phyloP scores from a whole-genome alignment of 2,329 filamentous ascomycete genomes.

The Zymoseptoria crescenta region DNA sequence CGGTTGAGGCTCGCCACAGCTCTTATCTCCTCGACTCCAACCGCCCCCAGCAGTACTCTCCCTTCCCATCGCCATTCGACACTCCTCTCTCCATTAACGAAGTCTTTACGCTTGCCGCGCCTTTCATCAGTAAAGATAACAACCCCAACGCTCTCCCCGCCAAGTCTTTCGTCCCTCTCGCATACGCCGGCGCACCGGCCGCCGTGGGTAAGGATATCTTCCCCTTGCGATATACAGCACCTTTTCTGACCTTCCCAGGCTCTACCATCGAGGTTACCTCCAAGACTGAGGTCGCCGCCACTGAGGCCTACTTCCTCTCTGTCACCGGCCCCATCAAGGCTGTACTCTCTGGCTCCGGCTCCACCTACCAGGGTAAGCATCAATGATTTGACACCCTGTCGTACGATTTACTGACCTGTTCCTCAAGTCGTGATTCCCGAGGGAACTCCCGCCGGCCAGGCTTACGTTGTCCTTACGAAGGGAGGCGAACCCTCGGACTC shows the following conservation, averaged over 20 bases:
- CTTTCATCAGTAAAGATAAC: conserved; percentile 49
- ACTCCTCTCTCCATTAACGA: conserved; percentile 50
- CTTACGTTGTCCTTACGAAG: conserved; percentile 22
- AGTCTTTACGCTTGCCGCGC: conserved; percentile 56
- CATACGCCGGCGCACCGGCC: conserved; percentile 7
- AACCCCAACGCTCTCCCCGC: conserved; percentile 42
- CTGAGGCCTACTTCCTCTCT: conserved; percentile 20
- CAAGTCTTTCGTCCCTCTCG: conserved; percentile 34
- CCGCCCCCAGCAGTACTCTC: conserved; percentile 31
- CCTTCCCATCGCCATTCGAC: conserved; percentile 55
- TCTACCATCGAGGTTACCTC: conserved; percentile 15
- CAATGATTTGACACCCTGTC: too few relatives aligned
- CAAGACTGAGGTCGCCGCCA: conserved; percentile 12
- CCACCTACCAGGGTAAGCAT: conserved; percentile 11
- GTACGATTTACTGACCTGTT: too few relatives aligned
- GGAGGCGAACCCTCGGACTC: conserved; percentile 18
- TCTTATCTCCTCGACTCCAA: conserved; percentile 44
- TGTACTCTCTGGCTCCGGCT: conserved; percentile 13
- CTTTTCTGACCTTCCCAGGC: too few relatives aligned
- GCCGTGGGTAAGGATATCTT: conserved; percentile 5
- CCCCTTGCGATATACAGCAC: too few relatives aligned
- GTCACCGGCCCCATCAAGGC: conserved; percentile 19
- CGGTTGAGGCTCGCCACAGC: conserved; percentile 57
- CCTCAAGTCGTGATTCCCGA: too few relatives aligned
- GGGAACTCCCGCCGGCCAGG: conserved; percentile 21